Conservation (phyloP, 345 rosid genomes). For the Acer saccharum region DNA sequence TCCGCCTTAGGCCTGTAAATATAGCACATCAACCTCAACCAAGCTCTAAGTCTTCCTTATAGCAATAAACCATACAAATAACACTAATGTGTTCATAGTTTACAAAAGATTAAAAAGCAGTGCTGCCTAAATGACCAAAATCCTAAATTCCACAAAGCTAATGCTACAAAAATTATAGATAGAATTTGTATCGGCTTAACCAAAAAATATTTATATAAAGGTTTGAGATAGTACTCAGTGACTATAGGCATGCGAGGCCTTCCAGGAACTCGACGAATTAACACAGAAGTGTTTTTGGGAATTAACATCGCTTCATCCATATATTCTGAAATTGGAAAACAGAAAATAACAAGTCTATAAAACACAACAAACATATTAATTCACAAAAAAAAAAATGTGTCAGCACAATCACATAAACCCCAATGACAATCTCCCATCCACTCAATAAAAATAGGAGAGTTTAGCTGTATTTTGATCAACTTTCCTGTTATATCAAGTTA, state of each 20-base stretch:
- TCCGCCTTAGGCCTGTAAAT: conserved; percentile 72
- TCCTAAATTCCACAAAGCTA: background rate
- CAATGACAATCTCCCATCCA: background rate
- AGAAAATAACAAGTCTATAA: conserved; percentile 48
- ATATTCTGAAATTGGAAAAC: conserved; percentile 90
- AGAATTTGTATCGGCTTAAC: conserved; percentile 6
- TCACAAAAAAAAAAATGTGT: conserved; percentile 18
- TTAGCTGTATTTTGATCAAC: background rate
- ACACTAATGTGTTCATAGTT: background rate
- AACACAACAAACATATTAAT: conserved; percentile 37
- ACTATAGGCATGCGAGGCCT: conserved; percentile 95
- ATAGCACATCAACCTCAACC: conserved; percentile 30
- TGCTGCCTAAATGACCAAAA: background rate
- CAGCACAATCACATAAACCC: background rate
- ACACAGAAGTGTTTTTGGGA: conserved; percentile 96
- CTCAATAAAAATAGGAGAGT: background rate
- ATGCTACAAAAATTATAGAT: background rate
- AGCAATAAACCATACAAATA: conserved; percentile 11
- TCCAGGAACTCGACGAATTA: conserved; percentile 98
- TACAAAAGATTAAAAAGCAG: background rate
- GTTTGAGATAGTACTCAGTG: conserved; percentile 73
- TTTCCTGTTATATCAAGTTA: background rate
- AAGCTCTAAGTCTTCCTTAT: conserved; percentile 13
- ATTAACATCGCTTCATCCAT: conserved; percentile 92
- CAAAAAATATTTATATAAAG: conserved; percentile 33